phyloP scores from a whole-genome alignment of 2,329 filamentous ascomycete genomes.

The Macroventuria anomochaeta region DNA sequence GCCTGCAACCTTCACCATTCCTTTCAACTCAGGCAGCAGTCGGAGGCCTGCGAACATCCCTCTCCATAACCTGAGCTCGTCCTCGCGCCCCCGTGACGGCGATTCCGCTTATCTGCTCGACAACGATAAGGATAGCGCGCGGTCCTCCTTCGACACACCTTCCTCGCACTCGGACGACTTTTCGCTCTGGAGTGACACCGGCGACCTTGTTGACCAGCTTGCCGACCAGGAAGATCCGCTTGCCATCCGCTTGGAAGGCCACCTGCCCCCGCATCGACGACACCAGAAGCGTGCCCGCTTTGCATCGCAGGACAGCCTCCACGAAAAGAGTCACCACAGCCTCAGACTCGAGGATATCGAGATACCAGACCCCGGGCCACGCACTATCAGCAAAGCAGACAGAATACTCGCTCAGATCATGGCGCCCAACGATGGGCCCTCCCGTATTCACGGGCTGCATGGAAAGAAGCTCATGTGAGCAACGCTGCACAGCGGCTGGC shows the following conservation, averaged over 20 bases:
- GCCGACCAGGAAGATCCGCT: constrained; percentile 83
- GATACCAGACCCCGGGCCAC: constrained; percentile 72
- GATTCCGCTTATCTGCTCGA: constrained; percentile 50
- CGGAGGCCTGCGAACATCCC: constrained; percentile 85
- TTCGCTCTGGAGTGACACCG: constrained; percentile 91
- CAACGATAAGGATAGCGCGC: constrained; percentile 58
- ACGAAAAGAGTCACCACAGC: constrained; percentile 53
- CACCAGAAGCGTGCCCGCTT: constrained; percentile 74
- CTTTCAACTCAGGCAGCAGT: constrained; percentile 67
- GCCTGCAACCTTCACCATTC: constrained; percentile 79
- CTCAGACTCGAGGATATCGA: constrained; percentile 76
- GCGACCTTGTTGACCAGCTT: constrained; percentile 91
- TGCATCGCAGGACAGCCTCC: constrained; percentile 55
- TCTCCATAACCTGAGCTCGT: constrained; percentile 72
- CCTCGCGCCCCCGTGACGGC: constrained; percentile 48
- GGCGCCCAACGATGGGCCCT: constrained; percentile 72
- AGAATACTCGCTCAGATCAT: constrained; percentile 82
- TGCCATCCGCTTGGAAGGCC: constrained; percentile 71
- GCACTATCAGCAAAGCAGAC: constrained; percentile 69
- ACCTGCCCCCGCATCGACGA: constrained; percentile 56
- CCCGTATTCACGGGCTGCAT: constrained; percentile 87
- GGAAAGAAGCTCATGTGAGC: constrained; percentile 90
- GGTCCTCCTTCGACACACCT: constrained; percentile 61
- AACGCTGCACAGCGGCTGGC: neutral
- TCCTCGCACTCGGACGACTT: constrained; percentile 72